Conservation (phyloP, 495 filamentous ascomycete species). For the Chaetomidium leptoderma region DNA sequence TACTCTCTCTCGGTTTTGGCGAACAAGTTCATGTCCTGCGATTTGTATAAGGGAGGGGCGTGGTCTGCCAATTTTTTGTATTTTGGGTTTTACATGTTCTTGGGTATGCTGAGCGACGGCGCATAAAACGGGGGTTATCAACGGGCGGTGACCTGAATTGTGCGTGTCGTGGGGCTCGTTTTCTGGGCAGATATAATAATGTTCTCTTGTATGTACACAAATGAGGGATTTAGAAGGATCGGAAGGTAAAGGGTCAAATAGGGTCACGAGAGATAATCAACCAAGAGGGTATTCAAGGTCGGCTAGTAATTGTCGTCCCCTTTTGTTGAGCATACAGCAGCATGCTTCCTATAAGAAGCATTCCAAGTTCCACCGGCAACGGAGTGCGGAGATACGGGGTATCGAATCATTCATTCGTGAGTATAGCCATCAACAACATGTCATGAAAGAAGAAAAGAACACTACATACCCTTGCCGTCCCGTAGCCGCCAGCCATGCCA, state of each 20-base stretch:
- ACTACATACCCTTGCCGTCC: background rate
- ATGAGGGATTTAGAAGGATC: background rate
- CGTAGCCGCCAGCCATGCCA: background rate
- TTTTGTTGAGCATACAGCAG: background rate
- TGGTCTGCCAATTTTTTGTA: constrained; percentile 21
- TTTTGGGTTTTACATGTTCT: constrained; percentile 12
- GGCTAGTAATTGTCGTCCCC: background rate
- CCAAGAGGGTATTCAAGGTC: background rate
- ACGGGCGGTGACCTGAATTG: background rate
- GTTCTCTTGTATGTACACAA: background rate
- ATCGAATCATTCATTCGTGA: constrained; percentile 9
- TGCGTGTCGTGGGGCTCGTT: background rate
- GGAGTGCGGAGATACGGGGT: background rate
- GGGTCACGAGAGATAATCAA: background rate
- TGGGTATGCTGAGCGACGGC: constrained; percentile 35
- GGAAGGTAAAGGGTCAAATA: background rate
- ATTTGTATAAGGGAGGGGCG: background rate
- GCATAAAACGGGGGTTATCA: constrained; percentile 28
- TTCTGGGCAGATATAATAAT: constrained; percentile 5
- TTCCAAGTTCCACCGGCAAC: background rate
- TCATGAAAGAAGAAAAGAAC: background rate
- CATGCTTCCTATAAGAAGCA: background rate
- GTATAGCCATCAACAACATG: background rate
- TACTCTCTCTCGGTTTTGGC: background rate
- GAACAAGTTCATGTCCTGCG: background rate